These are phyloP conservation scores for Ramularia collo-cygni DNA, from an alignment of 2,329 filamentous ascomycete species.

Conservation along the genomic window DNA sequence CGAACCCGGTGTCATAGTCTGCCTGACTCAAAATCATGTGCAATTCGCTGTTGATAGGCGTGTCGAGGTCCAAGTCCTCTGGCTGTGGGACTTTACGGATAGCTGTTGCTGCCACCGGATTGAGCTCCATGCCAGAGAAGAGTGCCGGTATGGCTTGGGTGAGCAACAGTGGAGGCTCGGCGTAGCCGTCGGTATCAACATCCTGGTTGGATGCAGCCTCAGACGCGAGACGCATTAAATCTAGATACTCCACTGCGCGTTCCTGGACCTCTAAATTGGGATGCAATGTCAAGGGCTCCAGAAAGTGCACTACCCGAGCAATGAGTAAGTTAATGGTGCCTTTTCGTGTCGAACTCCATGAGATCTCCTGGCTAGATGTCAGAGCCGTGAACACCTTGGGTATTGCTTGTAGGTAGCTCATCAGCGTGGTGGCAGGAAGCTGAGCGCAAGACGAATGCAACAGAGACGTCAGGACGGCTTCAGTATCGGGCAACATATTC, in stretches of 20 bases:
- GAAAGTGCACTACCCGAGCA: slow-evolving; percentile 70
- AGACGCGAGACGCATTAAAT: slow-evolving; percentile 76
- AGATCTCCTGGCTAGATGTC: slow-evolving; percentile 55
- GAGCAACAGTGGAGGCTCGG: slow-evolving; percentile 71
- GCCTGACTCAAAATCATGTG: slow-evolving; percentile 55
- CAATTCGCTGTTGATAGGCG: slow-evolving; percentile 72
- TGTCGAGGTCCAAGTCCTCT: slow-evolving; percentile 67
- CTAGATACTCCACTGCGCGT: slow-evolving; percentile 83
- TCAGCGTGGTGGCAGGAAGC: slow-evolving; percentile 60
- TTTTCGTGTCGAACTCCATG: slow-evolving; percentile 69
- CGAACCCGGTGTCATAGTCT: slow-evolving; percentile 37
- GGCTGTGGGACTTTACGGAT: slow-evolving; percentile 82
- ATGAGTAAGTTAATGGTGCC: slow-evolving; percentile 70
- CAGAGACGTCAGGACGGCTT: slow-evolving; percentile 66
- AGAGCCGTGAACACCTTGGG: slow-evolving; percentile 77
- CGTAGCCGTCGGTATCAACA: slow-evolving; percentile 54
- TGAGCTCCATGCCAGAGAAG: slow-evolving; percentile 80
- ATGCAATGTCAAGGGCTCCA: slow-evolving; percentile 73
- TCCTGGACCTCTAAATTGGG: slow-evolving; percentile 93
- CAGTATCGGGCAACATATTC: slow-evolving; percentile 60
- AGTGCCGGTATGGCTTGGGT: slow-evolving; percentile 86
- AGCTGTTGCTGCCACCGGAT: slow-evolving; percentile 77
- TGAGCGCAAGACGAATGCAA: slow-evolving; percentile 58
- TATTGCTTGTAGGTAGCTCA: slow-evolving; percentile 73
- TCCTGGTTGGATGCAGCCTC: slow-evolving; percentile 70